Evolutionary conservation across 169 alveolate species (phyloP), one percentile per base, ranked within the genome.

Genomic region (Plasmodium coatneyi): DNA sequence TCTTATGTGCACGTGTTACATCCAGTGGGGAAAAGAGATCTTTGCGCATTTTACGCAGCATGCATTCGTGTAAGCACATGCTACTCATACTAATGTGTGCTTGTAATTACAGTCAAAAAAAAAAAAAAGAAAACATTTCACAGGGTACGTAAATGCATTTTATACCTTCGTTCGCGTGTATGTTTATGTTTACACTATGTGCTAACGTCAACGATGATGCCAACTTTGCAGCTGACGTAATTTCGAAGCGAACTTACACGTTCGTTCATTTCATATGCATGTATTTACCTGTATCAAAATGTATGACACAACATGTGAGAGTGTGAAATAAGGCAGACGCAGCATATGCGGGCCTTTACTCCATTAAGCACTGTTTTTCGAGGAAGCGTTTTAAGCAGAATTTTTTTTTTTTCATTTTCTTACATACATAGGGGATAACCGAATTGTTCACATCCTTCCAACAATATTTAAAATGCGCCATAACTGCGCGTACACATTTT

Each of bases 341-440:
- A 43, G 34, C n/a, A 66, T 28, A 66, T 25, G 22, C 5, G 19
- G 22, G 30, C n/a, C 39, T 22, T 66, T 25, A 66, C 76, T 66
- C 76, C 36, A 28, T 66, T 66, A 66, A 66, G 30, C 36, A 28
- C 36, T 66, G 36, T 66, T 66, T 49, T 14, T 66, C 41, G 76
- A 66, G 76, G 76, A 25, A 5, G 36, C n/a, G 41, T 66, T 66
- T n/a, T 66, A 66, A 66, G 76, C 76, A 66, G 76, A 66, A 66
- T 25, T 66, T 66, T 66, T 66, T 66, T 66, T 66, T 28, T 66
- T 28, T 46, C 60, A 14, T 49, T 49, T 49, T 16, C 25, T 66
- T 32, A 56, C 34, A 66, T 10, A 66, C 36, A 25, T 10, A 7
- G 36, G 16, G 1, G 41, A 66, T 66, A 66, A 25, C 36, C n/a